phyloP scores from a whole-genome alignment of 202 grass and related monocot genomes.

The Panicum hallii region DNA sequence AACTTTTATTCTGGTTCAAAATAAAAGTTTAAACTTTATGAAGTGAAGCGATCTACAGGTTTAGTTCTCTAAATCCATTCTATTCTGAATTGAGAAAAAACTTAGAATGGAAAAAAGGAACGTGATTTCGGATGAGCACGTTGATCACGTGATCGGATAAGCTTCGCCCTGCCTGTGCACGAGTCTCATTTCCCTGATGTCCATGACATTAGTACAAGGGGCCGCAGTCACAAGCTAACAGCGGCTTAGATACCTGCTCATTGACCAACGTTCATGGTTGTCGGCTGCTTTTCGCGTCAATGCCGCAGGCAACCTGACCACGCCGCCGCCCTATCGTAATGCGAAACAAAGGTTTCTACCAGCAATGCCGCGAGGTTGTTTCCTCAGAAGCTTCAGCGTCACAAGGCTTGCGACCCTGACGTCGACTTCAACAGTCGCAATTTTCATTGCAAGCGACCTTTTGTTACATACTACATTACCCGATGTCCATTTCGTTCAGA shows the following conservation, averaged over 20 bases:
- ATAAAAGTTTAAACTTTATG: not conserved
- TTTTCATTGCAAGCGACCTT: not conserved
- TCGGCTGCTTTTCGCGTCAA: not conserved
- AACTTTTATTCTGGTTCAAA: not conserved
- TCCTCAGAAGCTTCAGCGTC: not conserved
- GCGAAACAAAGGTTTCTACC: not conserved
- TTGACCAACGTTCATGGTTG: not conserved
- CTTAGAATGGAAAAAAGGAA: not conserved
- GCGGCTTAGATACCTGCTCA: not conserved
- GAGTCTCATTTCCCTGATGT: not conserved
- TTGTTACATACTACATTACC: too few species aligned
- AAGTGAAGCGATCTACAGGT: not conserved
- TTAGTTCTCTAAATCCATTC: not conserved
- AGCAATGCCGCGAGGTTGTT: not conserved
- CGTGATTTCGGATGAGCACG: not conserved
- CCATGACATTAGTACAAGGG: too few species aligned
- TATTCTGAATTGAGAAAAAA: not conserved
- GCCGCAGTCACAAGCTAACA: too few species aligned
- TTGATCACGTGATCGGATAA: conserved; percentile 9
- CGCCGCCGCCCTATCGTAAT: not conserved
- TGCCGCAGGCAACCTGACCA: not conserved
- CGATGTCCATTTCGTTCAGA: not conserved
- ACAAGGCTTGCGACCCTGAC: not conserved
- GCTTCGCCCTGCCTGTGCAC: not conserved
- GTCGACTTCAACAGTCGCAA: not conserved